phyloP scores from a whole-genome alignment of 2,329 filamentous ascomycete genomes.

The Neonectria hederae region DNA sequence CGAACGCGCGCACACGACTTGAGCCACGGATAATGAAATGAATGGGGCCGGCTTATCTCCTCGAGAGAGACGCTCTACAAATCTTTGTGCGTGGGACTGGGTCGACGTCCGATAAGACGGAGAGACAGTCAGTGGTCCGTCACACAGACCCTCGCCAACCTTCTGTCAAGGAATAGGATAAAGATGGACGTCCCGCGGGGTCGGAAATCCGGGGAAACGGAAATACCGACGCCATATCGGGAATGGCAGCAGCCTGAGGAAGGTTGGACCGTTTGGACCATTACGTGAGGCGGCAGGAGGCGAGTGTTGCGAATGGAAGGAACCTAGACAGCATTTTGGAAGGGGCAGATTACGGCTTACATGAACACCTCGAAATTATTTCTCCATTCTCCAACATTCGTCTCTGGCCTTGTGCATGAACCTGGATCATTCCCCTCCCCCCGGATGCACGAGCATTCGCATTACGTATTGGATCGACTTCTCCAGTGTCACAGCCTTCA shows the following conservation, averaged over 20 bases:
- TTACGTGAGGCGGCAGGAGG: not conserved
- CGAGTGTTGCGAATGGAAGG: not conserved
- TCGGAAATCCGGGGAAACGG: constrained; percentile 39
- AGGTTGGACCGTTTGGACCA: not conserved
- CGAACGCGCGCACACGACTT: constrained; percentile 2
- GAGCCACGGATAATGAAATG: constrained; percentile 2
- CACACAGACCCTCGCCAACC: not conserved
- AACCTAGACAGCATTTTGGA: not conserved
- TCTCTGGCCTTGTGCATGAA: not conserved
- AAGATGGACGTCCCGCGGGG: constrained; percentile 33
- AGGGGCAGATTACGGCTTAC: not conserved
- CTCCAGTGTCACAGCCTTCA: not conserved
- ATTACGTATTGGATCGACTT: constrained; percentile 10
- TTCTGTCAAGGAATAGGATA: too few relatives aligned
- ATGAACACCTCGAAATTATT: not conserved
- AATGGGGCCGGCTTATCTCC: constrained; percentile 8
- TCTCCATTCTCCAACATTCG: not conserved
- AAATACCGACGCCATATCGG: constrained; percentile 22
- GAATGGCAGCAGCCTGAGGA: not conserved
- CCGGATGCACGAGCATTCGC: not conserved
- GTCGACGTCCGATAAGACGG: constrained; percentile 28
- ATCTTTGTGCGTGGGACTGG: constrained; percentile 18
- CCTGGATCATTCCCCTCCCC: not conserved
- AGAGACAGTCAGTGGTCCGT: not conserved
- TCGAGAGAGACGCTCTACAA: not conserved